phyloP scores from a whole-genome alignment of 306 rosid genomes.

The Lotus japonicus region DNA sequence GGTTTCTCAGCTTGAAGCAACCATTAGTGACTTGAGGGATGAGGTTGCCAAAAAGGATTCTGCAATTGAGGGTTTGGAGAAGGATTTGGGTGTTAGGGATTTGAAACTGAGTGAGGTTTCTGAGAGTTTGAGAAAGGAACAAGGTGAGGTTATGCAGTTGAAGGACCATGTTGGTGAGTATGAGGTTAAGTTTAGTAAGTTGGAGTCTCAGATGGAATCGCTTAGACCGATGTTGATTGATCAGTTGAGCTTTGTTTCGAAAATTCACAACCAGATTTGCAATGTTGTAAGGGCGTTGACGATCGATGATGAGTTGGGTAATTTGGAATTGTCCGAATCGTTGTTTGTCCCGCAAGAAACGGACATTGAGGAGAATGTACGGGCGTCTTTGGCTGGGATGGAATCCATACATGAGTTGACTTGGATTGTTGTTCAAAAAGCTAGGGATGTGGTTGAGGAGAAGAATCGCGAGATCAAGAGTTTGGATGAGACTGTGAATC shows the following conservation, averaged over 20 bases:
- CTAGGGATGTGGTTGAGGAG: constrained; percentile 56
- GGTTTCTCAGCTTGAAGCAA: constrained; percentile 92
- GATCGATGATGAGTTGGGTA: constrained; percentile 41
- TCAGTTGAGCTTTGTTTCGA: constrained; percentile 72
- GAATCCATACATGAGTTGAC: constrained; percentile 71
- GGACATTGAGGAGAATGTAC: constrained; percentile 75
- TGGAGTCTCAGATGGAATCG: constrained; percentile 48
- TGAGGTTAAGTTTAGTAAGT: constrained; percentile 56
- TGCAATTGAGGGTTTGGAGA: constrained; percentile 60
- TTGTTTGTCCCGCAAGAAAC: constrained; percentile 89
- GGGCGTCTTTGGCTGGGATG: constrained; percentile 91
- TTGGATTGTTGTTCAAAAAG: constrained; percentile 53
- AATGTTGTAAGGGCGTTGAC: constrained; percentile 36
- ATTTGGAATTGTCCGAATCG: constrained; percentile 66
- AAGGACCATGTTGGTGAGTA: constrained; percentile 53
- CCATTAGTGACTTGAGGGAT: constrained; percentile 72
- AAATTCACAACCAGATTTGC: constrained; percentile 69
- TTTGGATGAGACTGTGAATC: constrained; percentile 64
- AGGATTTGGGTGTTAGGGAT: constrained; percentile 46
- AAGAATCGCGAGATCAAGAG: constrained; percentile 51
- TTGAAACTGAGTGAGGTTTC: constrained; percentile 43
- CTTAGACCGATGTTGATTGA: constrained; percentile 71
- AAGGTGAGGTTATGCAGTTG: constrained; percentile 50
- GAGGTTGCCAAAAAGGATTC: constrained; percentile 55
- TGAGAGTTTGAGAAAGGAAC: constrained; percentile 44